A percentile compares a stretch with the other conserved stretches of the same genome.
Conservation (phyloP, 192 early-diverging fungal species). For the Coemansia sp. region DNA sequence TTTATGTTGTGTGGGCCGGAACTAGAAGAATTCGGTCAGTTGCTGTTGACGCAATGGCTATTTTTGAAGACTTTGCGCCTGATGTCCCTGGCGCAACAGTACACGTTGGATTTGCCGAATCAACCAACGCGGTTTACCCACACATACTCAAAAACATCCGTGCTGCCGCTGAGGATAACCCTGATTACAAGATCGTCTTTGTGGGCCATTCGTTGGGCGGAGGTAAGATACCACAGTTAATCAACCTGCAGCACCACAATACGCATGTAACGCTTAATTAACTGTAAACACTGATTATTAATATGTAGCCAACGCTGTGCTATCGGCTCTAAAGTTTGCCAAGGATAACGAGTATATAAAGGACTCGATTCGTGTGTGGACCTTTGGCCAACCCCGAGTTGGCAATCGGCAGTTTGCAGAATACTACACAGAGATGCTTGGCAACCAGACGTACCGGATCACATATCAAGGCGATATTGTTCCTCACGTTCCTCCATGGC, state of each 20-base stretch:
- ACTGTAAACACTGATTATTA: not conserved
- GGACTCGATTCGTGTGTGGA: constrained; percentile 48
- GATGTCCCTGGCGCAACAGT: constrained; percentile 33
- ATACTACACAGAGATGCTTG: constrained; percentile 45
- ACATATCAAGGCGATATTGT: constrained; percentile 51
- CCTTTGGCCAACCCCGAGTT: constrained; percentile 52
- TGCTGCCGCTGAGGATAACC: constrained; percentile 23
- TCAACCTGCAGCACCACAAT: not conserved
- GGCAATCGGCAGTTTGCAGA: constrained; percentile 48
- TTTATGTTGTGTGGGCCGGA: constrained; percentile 52
- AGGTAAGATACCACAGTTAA: constrained; percentile 20
- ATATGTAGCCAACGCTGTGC: constrained; percentile 39
- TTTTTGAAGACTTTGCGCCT: constrained; percentile 35
- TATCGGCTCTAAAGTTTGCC: constrained; percentile 49
- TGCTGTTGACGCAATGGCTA: constrained; percentile 26
- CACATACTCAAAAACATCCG: constrained; percentile 47
- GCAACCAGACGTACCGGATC: constrained; percentile 49
- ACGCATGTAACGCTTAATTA: not conserved
- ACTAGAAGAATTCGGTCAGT: constrained; percentile 45
- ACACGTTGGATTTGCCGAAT: constrained; percentile 38
- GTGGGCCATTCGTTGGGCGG: constrained; percentile 51
- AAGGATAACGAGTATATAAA: constrained; percentile 34
- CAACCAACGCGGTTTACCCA: constrained; percentile 40
- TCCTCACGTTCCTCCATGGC: constrained; percentile 53
- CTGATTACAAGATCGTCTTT: constrained; percentile 43